A percentile compares a stretch with the other conserved stretches of the same genome.
phyloP scores from a whole-genome alignment of 1,284 basidiomycete genomes.

The Ustilago bromivora region DNA sequence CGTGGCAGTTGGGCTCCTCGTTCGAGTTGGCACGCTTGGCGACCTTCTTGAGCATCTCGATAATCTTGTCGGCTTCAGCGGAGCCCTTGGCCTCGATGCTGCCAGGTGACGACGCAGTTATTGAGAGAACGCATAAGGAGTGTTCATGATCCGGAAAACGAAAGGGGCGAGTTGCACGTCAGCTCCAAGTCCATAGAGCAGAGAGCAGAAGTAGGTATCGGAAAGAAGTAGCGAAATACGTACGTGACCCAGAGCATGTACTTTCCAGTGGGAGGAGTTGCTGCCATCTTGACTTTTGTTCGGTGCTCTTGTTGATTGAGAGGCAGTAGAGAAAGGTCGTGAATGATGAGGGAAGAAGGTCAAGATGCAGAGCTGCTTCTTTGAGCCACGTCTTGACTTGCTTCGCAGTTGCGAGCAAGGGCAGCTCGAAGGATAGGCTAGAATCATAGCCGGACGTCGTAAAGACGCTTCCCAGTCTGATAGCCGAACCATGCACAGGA shows the following conservation, averaged over 20 bases:
- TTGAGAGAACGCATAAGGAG: not conserved
- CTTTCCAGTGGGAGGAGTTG: constrained; percentile 43
- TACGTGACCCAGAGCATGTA: constrained; percentile 48
- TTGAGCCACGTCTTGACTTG: not conserved
- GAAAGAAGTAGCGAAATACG: constrained; percentile 9
- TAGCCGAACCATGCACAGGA: constrained; percentile 9
- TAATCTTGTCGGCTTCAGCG: constrained; percentile 45
- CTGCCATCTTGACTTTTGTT: constrained; percentile 22
- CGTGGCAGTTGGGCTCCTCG: constrained; percentile 48
- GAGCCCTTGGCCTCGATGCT: constrained; percentile 49
- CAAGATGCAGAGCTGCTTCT: not conserved
- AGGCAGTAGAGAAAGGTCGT: not conserved
- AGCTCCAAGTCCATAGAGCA: not conserved
- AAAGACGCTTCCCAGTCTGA: not conserved
- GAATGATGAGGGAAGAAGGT: not conserved
- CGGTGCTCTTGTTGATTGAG: not conserved
- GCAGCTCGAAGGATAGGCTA: constrained; percentile 4
- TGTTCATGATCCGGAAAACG: not conserved
- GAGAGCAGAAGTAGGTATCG: not conserved
- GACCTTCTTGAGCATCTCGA: constrained; percentile 42
- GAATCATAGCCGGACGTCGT: constrained; percentile 9
- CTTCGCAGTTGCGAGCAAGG: not conserved
- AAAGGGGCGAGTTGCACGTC: not conserved
- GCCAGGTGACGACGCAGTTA: not conserved
- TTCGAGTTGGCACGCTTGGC: constrained; percentile 43